Evolutionary conservation across 257 asterid species (phyloP).

Genomic region (Eustoma russellianum): DNA sequence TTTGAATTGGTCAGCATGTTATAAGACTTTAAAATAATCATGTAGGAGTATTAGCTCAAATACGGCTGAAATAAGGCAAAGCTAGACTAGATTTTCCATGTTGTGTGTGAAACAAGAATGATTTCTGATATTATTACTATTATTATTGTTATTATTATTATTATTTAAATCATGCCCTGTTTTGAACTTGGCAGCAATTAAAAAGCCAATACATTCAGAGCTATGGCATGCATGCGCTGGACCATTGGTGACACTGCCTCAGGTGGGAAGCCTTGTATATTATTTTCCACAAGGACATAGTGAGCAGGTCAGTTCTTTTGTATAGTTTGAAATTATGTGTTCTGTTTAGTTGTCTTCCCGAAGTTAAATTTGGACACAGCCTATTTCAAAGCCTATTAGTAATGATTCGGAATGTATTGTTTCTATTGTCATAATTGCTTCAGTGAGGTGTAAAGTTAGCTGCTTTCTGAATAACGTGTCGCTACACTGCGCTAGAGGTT

Average conservation of each 20-base stretch:
- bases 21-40: background rate
- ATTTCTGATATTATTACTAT: too few relatives aligned
- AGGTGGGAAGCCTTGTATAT: constrained; percentile 78
- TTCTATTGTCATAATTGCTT: too few relatives aligned
- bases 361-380: background rate
- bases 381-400: too few relatives aligned
- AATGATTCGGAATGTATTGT: too few relatives aligned
- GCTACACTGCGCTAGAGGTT: too few relatives aligned
- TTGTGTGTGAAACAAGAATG: too few relatives aligned
- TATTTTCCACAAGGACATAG: constrained; percentile 91
- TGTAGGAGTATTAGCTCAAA: background rate
- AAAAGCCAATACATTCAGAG: constrained; percentile 62
- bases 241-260: constrained; percentile 77
- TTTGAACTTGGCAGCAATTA: constrained; percentile 30
- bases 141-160: constrained; percentile 2
- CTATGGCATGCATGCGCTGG: constrained; percentile 95
- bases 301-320: constrained; percentile 50
- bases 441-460: too few relatives aligned
- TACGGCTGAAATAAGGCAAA: background rate
- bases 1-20: background rate
- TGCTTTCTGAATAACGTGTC: too few relatives aligned
- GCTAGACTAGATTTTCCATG: background rate
- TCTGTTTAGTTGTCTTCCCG: background rate
- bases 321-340: too few relatives aligned
- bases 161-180: background rate